Evolutionary conservation across 768 basidiomycete species (phyloP).

Genomic region (Porpolomopsis calyptriformis): DNA sequence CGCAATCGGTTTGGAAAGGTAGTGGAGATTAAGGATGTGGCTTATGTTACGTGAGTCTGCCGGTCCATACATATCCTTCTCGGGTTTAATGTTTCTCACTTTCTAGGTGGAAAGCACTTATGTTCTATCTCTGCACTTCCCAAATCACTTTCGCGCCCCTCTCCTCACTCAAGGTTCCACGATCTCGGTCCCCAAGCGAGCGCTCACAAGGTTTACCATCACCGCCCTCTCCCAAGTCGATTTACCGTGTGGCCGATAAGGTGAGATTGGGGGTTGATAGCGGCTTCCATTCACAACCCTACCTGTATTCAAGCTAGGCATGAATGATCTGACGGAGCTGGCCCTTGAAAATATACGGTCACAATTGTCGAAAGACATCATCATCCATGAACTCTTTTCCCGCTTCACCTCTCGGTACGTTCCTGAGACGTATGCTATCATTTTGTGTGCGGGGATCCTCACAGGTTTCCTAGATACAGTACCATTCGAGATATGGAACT

Average conservation of each 20-base stretch:
- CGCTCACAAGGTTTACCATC: constrained; percentile 3
- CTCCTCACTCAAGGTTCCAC: not conserved
- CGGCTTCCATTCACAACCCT: not conserved
- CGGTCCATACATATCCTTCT: not conserved
- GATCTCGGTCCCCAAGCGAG: not conserved
- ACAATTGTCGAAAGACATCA: constrained; percentile 4
- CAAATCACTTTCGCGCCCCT: constrained; percentile 7
- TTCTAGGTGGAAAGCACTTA: constrained; percentile 9
- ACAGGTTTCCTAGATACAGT: not conserved
- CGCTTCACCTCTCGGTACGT: constrained; percentile 3
- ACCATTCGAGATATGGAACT: constrained; percentile 1
- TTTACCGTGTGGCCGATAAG: constrained; percentile 9
- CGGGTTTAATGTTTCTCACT: not conserved
- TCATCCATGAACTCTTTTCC: constrained; percentile 3
- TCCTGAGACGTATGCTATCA: not conserved
- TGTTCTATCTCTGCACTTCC: constrained; percentile 9
- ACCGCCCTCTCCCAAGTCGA: constrained; percentile 8
- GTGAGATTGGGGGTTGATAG: not conserved
- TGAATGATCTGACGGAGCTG: not conserved
- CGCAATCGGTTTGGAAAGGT: constrained; percentile 6
- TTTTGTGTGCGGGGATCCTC: not conserved
- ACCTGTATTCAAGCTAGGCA: constrained; percentile 1
- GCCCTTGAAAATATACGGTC: constrained; percentile 1
- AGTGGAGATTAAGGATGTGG: not conserved
- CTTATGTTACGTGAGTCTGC: constrained; percentile 8